A percentile compares a stretch with the other conserved stretches of the same genome.
phyloP scores from a whole-genome alignment of 1,139 yeast species.

The Protomyces arabidopsidicola region DNA sequence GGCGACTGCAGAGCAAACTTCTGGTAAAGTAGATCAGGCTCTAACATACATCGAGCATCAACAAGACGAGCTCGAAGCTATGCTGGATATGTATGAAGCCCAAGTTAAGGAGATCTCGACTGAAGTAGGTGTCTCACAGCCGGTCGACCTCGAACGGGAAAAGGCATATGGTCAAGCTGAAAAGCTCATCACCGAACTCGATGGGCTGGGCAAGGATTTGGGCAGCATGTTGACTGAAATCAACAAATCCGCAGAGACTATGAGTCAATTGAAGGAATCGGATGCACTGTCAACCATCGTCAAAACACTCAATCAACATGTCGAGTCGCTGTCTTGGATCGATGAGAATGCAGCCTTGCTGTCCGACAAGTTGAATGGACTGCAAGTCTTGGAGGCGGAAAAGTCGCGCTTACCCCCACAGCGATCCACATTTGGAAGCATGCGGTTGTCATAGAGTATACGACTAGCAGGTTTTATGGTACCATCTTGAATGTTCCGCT shows the following conservation, averaged over 20 bases:
- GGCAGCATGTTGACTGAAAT: conserved; percentile 76
- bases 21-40: conserved; percentile 79
- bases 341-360: conserved; percentile 67
- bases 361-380: conserved; percentile 57
- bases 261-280: conserved; percentile 55
- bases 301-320: conserved; percentile 76
- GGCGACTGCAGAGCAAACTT: conserved; percentile 76
- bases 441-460: neutral
- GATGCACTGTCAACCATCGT: conserved; percentile 55
- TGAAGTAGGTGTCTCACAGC: conserved; percentile 42
- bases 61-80: conserved; percentile 80
- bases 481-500: too few species aligned
- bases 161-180: conserved; percentile 82
- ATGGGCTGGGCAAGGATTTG: conserved; percentile 68
- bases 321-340: conserved; percentile 83
- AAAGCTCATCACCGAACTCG: conserved; percentile 73
- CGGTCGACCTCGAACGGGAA: conserved; percentile 77
- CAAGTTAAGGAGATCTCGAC: conserved; percentile 58
- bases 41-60: conserved; percentile 81
- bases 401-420: neutral
- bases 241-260: conserved; percentile 77
- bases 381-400: conserved; percentile 31
- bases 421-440: neutral
- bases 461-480: too few species aligned
- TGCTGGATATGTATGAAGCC: conserved; percentile 77